A percentile compares a stretch with the other conserved stretches of the same genome.
phyloP scores from a whole-genome alignment of 257 asterid genomes.

The Solanum pennellii region DNA sequence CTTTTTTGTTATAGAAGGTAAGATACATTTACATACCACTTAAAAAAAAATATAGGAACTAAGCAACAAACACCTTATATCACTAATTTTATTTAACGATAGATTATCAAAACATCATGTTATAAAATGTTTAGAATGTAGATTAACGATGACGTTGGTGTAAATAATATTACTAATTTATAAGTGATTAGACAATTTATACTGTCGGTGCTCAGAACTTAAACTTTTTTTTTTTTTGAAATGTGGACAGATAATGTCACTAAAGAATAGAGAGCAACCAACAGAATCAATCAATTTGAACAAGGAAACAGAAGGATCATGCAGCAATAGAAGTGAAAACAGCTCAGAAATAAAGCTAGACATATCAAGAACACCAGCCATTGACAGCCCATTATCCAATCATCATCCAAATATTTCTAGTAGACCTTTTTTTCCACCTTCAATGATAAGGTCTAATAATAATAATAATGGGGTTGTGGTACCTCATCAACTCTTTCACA shows the following conservation, averaged over 20 bases:
- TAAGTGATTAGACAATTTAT: not conserved
- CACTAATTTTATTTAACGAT: not conserved
- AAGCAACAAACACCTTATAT: not conserved
- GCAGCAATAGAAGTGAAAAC: conserved; percentile 90
- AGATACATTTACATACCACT: not conserved
- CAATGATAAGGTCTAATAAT: conserved; percentile 24
- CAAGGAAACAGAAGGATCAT: conserved; percentile 93
- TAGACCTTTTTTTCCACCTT: conserved; percentile 42
- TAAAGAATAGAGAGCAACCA: conserved; percentile 73
- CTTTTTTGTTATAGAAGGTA: not conserved
- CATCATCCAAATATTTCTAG: conserved; percentile 13
- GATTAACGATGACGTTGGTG: no score
- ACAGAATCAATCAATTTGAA: conserved; percentile 85
- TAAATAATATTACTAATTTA: not conserved
- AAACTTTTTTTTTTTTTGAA: no score
- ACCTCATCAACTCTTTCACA: conserved; percentile 25
- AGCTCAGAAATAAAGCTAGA: conserved; percentile 79
- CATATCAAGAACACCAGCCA: conserved; percentile 52
- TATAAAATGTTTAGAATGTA: not conserved
- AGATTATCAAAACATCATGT: not conserved
- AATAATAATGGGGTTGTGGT: conserved; percentile 4
- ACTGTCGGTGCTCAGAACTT: not conserved
- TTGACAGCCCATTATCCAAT: conserved; percentile 46
- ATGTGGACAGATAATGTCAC: conserved; percentile 60
- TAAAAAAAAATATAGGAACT: not conserved